A percentile compares a stretch with the other conserved stretches of the same genome.
phyloP scores from a whole-genome alignment of 1,139 yeast species.

The Saccharomycopsis crataegensis region DNA sequence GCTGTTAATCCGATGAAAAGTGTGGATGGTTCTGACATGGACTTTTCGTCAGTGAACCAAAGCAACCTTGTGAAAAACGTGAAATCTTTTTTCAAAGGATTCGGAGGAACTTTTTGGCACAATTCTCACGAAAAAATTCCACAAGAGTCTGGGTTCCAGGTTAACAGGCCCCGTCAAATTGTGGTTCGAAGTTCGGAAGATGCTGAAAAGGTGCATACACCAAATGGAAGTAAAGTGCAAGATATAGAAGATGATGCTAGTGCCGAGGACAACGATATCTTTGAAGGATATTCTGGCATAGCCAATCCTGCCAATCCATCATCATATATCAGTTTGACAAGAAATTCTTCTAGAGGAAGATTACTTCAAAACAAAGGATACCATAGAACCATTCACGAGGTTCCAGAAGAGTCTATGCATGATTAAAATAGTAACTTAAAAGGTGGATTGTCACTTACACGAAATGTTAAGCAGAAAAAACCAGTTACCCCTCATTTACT shows the following conservation, averaged over 20 bases:
- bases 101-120: neutral
- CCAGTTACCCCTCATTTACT: no score
- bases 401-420: no score
- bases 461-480: no score
- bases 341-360: no score
- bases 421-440: no score
- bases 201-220: neutral
- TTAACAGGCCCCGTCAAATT: conserved; percentile 15
- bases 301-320: no score
- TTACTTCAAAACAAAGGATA: no score
- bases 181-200: conserved; percentile 10
- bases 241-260: neutral
- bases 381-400: no score
- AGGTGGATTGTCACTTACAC: no score
- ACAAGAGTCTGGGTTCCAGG: conserved; percentile 13
- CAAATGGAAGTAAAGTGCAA: neutral
- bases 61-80: neutral
- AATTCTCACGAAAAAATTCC: neutral
- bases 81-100: neutral
- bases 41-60: neutral
- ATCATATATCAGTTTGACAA: no score
- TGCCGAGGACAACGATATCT: no score
- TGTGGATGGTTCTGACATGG: neutral
- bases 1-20: conserved; percentile 16
- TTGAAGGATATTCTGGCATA: no score